phyloP scores from a whole-genome alignment of 1,284 basidiomycete genomes.

The Bjerkandera adusta region DNA sequence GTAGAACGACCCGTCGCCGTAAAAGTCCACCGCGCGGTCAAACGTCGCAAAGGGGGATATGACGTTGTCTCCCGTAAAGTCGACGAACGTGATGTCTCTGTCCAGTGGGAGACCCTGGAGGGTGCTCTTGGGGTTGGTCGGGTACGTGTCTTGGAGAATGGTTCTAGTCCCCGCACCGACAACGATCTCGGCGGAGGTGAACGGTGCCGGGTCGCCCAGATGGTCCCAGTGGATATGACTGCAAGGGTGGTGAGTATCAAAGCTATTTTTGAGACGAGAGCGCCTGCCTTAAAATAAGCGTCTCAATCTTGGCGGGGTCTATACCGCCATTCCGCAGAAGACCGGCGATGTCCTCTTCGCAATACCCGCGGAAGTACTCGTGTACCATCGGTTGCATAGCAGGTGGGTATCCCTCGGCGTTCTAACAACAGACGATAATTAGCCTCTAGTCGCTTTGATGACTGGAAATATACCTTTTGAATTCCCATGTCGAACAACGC shows the following conservation, averaged over 20 bases:
- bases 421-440: too few species aligned
- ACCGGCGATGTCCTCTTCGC: slow-evolving; percentile 8
- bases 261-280: neutral
- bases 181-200: slow-evolving; percentile 12
- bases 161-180: slow-evolving; percentile 3
- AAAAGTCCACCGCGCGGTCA: slow-evolving; percentile 14
- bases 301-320: slow-evolving; percentile 4
- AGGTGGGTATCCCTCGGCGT: slow-evolving; percentile 12
- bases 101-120: slow-evolving; percentile 7
- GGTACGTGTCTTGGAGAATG: slow-evolving; percentile 8
- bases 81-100: slow-evolving; percentile 4
- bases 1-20: slow-evolving; percentile 15
- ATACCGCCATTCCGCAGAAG: slow-evolving; percentile 8
- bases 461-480: slow-evolving; percentile 5
- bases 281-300: slow-evolving; percentile 11
- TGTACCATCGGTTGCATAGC: slow-evolving; percentile 1
- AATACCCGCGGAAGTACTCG: slow-evolving; percentile 6
- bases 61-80: slow-evolving; percentile 6
- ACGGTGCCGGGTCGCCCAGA: slow-evolving; percentile 10
- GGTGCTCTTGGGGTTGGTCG: slow-evolving; percentile 5
- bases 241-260: neutral
- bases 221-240: slow-evolving; percentile 17
- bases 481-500: slow-evolving; percentile 13
- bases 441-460: too few species aligned
- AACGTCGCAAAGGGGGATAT: slow-evolving; percentile 9